Evolutionary conservation across 345 rosid species (phyloP), one percentile per base, ranked within the genome.

Genomic region (Rhodamnia rubescens): DNA sequence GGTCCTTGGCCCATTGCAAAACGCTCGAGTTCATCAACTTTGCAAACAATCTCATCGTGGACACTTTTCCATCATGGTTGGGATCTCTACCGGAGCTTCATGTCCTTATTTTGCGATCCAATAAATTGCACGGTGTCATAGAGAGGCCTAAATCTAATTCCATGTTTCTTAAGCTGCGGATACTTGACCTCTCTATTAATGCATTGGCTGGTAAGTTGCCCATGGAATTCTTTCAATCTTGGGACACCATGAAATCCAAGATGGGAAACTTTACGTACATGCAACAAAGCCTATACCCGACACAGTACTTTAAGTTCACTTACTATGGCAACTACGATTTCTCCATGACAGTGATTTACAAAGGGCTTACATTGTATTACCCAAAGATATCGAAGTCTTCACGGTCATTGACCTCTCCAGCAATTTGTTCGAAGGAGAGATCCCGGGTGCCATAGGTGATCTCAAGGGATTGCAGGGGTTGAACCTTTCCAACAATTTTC

Each of bases 171-270:
- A 80, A 64, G 6, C n/a, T 87, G 53, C 86, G 8, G 8, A 85
- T 86, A 26, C 84, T 89, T 44, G 85, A 87, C 13, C 82, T 85
- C 74, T 86, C 87, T 13, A 13, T 40, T 18, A 87, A 87, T n/a
- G 57, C 50, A 11, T 86, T 89, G 1, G 5, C n/a, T 11, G 87
- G 89, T 27, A 12, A 42, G 22, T 47, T 88, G n/a, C 90, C 88
- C 11, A 55, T 85, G 5, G 50, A 83, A 8, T 47, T 84, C 83
- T 87, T 90, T 27, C 14, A 61, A 5, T 54, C 32, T 56, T 90
- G 87, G 92, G 80, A 58, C 40, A 83, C 87, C 80, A 88, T 88
- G 88, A 80, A 80, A 90, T 53, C 22, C 8, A 6, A 53, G 7
- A 6, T 3, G 7, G 22, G 22, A 53, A 53, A 53, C 22, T 53